Percentiles rank a stretch among this genome's conserved stretches.
Evolutionary conservation across 2,329 filamentous ascomycete species (phyloP).

Genomic region (Cadophora gregata): DNA sequence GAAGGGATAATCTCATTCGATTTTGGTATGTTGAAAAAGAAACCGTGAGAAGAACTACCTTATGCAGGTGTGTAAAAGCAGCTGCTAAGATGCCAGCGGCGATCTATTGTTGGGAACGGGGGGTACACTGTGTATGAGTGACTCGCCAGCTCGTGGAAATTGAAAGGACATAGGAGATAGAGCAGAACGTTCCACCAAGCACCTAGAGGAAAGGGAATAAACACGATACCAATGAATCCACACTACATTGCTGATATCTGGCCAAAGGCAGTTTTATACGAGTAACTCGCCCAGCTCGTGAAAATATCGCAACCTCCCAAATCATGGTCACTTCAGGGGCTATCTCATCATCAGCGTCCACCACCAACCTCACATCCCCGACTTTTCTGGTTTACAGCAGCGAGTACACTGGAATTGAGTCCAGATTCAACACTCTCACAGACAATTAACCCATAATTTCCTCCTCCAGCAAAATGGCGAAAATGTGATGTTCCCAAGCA

Average conservation of each 20-base stretch:
- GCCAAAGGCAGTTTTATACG: neutral
- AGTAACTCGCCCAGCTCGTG: constrained; percentile 11
- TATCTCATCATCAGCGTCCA: neutral
- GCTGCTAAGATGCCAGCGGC: neutral
- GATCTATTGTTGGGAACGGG: too few species aligned
- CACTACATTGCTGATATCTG: neutral
- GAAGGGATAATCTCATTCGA: too few species aligned
- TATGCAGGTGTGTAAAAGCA: too few species aligned
- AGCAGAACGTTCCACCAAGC: neutral
- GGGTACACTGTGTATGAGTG: constrained; percentile 3
- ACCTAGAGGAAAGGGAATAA: neutral
- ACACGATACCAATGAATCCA: neutral
- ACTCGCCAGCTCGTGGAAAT: constrained; percentile 7
- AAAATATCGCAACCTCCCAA: neutral
- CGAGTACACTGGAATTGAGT: neutral
- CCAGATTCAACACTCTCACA: neutral
- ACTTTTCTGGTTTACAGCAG: neutral
- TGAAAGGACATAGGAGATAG: neutral
- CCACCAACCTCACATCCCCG: neutral
- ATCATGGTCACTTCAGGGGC: neutral
- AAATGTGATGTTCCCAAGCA: constrained; percentile 30
- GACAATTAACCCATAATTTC: constrained; percentile 7
- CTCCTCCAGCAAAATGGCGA: constrained; percentile 26
- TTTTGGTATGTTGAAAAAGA: too few species aligned
- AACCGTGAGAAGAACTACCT: too few species aligned